phyloP scores from a whole-genome alignment of 495 filamentous ascomycete species.

The Pseudoneurospora amorphoporcata region DNA sequence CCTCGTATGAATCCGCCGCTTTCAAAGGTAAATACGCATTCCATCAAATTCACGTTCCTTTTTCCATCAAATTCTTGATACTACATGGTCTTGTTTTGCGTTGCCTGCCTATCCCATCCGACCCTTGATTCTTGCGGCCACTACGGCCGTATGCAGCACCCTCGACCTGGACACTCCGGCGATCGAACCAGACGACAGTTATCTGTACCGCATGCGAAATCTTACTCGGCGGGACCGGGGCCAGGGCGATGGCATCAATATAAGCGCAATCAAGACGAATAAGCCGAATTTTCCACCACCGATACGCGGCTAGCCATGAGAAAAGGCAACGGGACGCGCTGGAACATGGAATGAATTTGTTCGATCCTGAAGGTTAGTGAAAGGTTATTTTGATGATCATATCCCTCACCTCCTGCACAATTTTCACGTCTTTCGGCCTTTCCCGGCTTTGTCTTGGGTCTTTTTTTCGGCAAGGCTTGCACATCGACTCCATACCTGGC shows the following conservation, averaged over 20 bases:
- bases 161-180: neutral
- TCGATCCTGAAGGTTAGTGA: neutral
- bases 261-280: slow-evolving; percentile 19
- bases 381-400: neutral
- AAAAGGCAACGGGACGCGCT: neutral
- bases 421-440: neutral
- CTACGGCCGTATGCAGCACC: neutral
- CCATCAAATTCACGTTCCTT: neutral
- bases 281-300: neutral
- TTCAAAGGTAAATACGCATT: slow-evolving; percentile 29
- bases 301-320: neutral
- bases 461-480: neutral
- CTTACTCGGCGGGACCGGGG: slow-evolving; percentile 10
- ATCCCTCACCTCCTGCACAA: neutral
- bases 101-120: neutral
- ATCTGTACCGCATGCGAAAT: slow-evolving; percentile 1
- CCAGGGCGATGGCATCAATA: slow-evolving; percentile 18
- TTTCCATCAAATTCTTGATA: neutral
- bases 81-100: slow-evolving; percentile 2
- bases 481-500: neutral
- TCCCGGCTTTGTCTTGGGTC: neutral
- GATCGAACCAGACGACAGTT: slow-evolving; percentile 1
- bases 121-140: neutral
- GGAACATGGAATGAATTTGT: neutral
- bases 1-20: slow-evolving; percentile 42